Conservation (phyloP, 768 basidiomycete genomes). For the Gymnopilus dilepis region DNA sequence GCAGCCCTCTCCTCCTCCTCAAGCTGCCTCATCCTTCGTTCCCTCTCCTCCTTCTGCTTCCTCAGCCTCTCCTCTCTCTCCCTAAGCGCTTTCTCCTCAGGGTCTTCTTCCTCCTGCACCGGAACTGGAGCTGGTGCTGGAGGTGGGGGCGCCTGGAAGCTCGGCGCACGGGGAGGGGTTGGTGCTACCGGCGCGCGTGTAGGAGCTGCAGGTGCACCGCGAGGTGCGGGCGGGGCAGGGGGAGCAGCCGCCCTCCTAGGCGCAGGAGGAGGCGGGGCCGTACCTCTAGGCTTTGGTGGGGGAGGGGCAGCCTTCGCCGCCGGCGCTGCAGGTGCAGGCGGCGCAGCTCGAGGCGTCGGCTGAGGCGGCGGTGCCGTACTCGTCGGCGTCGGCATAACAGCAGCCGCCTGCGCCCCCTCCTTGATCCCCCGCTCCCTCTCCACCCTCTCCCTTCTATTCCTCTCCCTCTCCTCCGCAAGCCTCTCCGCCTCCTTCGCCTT, state of each 20-base stretch:
- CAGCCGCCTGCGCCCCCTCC: conserved; percentile 46
- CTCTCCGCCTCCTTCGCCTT: conserved; percentile 79
- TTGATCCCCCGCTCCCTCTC: conserved; percentile 74
- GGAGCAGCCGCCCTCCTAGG: conserved; percentile 35
- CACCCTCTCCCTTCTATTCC: conserved; percentile 70
- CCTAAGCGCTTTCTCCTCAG: conserved; percentile 75
- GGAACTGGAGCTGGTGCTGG: conserved; percentile 26
- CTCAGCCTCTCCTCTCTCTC: conserved; percentile 73
- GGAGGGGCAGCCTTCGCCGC: conserved; percentile 45
- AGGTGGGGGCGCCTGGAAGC: conserved; percentile 1
- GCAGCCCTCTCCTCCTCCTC: conserved; percentile 62
- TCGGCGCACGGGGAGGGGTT: too few relatives aligned
- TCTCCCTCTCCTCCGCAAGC: conserved; percentile 82
- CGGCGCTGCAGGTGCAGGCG: conserved; percentile 31
- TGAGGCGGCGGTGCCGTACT: conserved; percentile 33
- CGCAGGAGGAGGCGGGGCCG: conserved; percentile 23
- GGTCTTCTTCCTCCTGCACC: conserved; percentile 54
- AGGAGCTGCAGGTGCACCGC: conserved; percentile 45
- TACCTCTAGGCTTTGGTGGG: conserved; percentile 38
- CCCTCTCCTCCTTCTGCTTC: conserved; percentile 76
- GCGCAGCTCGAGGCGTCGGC: conserved; percentile 45
- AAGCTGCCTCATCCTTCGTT: conserved; percentile 49
- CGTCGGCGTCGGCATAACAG: conserved; percentile 27
- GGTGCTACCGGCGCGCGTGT: background rate
- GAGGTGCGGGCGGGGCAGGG: conserved; percentile 41